Evolutionary conservation across 108 stramenopile genomes (phyloP), one percentile per base, ranked within the genome.

Genomic region (Cylindrotheca closterium): DNA sequence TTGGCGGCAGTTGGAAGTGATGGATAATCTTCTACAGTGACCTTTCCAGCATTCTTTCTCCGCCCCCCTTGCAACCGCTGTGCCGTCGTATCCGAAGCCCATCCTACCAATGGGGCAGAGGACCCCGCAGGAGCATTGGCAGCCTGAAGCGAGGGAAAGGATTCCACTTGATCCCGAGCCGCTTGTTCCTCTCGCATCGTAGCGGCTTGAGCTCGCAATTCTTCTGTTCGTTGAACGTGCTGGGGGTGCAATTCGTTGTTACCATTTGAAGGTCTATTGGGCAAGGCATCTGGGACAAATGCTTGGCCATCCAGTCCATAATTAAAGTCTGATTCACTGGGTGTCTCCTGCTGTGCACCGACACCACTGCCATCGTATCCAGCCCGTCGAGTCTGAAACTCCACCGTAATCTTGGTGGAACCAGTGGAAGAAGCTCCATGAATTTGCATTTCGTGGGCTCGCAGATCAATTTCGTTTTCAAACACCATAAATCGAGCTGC

Each of bases 401-500:
- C 87, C 60, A 95, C 65, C 33, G 90, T 73, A 48, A 95, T 92
- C 60, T 90, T 90, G 21, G 83, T 80, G 32, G 81, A 79, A 0
- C 86, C 87, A 25, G 73, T 68, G 5, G 77, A 65, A 0, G 68
- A 65, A 0, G 62, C 73, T 19, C 89, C 89, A 63, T 95, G 93
- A 2, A 91, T 79, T 2, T 58, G 45, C 51, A 74, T 18, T 56
- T 74, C 88, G 54, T 96, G 95, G 21, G 77, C 85, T 2, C 77
- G 45, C 37, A 92, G 68, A 76, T 91, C 95, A 34, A 96, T 78
- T 59, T 96, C 95, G 68, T 83, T 87, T 32, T 79, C 84, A 81
- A 93, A 93, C 3, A 92, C 95, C 10, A 91, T 79, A 71, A 93
- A 96, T 2, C 89, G 72, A 1, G 90, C 88, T 32, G 63, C 80